Base-by-base conservation (phyloP, 1,139 yeast genomes). In the Scheffersomyces illinoinensis region DNA sequence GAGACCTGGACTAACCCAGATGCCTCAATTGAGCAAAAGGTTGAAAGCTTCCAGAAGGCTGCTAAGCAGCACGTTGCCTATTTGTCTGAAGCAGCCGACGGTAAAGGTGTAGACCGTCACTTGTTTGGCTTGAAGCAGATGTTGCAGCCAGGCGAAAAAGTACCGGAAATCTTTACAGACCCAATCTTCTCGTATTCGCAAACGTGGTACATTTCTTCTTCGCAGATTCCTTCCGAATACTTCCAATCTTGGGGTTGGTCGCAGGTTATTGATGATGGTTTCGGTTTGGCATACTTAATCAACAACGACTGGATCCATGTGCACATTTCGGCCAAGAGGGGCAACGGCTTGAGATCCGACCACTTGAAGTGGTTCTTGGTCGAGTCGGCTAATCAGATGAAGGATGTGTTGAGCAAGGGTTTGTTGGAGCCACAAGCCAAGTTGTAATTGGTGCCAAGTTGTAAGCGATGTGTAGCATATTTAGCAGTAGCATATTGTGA, bases 161-260 rank as follows among this genome's bases (percentile, higher is more conserved):
- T 87, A 24, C 97, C 97, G 47, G 89, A 81, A 18, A 76, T 95
- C 56, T 93, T 88, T 82, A 73, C 81, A 52, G 97, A 95, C 75
- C 92, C 97, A 20, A 78, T 91, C 62, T 91, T 84, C 71, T 70
- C 79, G 54, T 93, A 91, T 80, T 89, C 97, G 17, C 79, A 86
- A 56, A 85, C 90, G 49, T 95, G 99, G 99, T 89, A 84, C 74
- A 74, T 95, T 59, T 91, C 97, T 18, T 86, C 97, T 6, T 92
- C 98, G 2, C 98, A 95, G 76, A 82, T 95, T 66, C 91, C 96
- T 17, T 89, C 97, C 12, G 97, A 92, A 72, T 82, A 80, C 76
- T 91, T 92, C 78, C 93, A 92, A 73, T 95, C 97, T 57, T 95
- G 95, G 85, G 99, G 99, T 56, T 95, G 93, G 93, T 88, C 97